Base-by-base conservation (phyloP, 2,329 filamentous ascomycete species). In the Pseudogymnoascus sp. region DNA sequence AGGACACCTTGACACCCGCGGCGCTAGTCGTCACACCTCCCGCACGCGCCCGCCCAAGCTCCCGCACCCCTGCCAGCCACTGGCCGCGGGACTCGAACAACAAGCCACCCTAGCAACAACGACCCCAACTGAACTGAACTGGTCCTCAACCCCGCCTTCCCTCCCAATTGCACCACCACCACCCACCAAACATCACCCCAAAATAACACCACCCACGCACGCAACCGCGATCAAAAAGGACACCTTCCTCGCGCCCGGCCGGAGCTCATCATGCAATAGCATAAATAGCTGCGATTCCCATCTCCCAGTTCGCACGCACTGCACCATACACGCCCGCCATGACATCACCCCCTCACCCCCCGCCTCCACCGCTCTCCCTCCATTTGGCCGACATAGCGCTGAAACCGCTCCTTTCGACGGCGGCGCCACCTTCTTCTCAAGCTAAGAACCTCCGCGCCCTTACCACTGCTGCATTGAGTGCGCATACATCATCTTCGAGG, bases 381-480 rank as follows among this genome's bases (percentile, higher is more conserved):
- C 81, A 84, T 76, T 79, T 86, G 64, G 78, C 81, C 67, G 84
- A 86, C 76, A 75, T 78, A 64, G 75, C 80, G 65, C 78, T 84
- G 67, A 83, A 81, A 4, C 82, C 84, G 33, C 78, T 87, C 67
- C 78, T 86, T 70, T 78, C 80, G 63, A 68, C 70, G 25, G 66
- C 71, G 10, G 75, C 73, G 73, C 62, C 71, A 18, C 25, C 66
- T 31, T 62, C 66, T 37, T 40, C 66, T 6, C 28, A 62, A 33
- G 16, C 61, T 61, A 64, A 61, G 59, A 59, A 64, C 35, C 78
- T 87, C 61, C 78, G 80, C 5, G 72, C 76, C 4, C 78, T 86
- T 44, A 78, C 83, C 33, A 77, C 78, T 53, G 78, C 79, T 60
- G 81, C 83, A 14, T 77, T 85, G 23, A 77, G 76, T 64, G 79